Evolutionary conservation across 192 early-diverging fungal genomes (phyloP).

Genomic region (Kickxella alabastrina): DNA sequence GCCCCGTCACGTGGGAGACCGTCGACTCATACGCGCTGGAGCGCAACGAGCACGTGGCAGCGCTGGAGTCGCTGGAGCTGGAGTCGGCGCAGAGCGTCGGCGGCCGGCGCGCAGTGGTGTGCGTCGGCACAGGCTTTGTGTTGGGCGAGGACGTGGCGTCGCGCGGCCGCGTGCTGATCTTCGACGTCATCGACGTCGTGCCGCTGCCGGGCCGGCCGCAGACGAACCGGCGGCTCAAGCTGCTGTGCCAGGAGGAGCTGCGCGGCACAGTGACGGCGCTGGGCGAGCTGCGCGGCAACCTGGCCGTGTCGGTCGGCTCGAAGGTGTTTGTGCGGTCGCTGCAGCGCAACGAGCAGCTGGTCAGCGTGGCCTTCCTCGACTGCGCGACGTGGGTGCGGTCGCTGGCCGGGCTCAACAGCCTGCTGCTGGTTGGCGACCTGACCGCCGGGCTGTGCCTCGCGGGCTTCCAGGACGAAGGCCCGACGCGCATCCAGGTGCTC

Average conservation of each 20-base stretch:
- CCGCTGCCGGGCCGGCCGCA: constrained; percentile 92
- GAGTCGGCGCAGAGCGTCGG: constrained; percentile 79
- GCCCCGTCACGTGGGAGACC: constrained; percentile 93
- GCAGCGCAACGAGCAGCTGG: constrained; percentile 73
- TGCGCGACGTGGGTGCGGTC: constrained; percentile 86
- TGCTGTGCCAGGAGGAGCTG: constrained; percentile 76
- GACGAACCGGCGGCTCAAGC: constrained; percentile 88
- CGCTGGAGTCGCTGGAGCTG: constrained; percentile 72
- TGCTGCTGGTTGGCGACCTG: constrained; percentile 83
- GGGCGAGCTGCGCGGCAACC: constrained; percentile 78
- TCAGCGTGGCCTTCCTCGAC: constrained; percentile 92
- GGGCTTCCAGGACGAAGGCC: constrained; percentile 90
- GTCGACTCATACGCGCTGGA: constrained; percentile 75
- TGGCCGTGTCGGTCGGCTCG: constrained; percentile 82
- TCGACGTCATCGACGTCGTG: constrained; percentile 95
- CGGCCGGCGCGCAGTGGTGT: constrained; percentile 82
- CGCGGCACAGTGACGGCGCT: constrained; percentile 85
- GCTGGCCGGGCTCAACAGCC: constrained; percentile 79
- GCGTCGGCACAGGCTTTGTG: constrained; percentile 81
- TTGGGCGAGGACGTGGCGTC: constrained; percentile 88
- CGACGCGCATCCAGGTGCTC: constrained; percentile 78
- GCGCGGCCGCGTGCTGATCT: constrained; percentile 86
- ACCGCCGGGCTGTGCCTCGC: constrained; percentile 85
- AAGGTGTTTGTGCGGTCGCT: constrained; percentile 86
- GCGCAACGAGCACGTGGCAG: constrained; percentile 79